Evolutionary conservation across 2,329 filamentous ascomycete genomes (phyloP).

Genomic region (Stachybotrys elegans): DNA sequence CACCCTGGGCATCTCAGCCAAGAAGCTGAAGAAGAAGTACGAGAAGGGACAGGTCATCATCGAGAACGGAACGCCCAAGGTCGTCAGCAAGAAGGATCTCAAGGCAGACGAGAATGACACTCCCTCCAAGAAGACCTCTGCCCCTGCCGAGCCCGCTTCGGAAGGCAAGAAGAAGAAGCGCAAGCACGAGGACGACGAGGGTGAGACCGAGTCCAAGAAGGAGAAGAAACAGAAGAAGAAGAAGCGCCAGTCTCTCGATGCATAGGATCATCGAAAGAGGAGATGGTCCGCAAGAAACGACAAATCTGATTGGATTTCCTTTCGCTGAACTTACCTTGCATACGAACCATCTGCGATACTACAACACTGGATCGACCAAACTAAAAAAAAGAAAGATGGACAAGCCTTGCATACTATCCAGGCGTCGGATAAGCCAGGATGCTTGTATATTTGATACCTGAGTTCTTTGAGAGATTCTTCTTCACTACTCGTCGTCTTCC

Average conservation of each 20-base stretch:
- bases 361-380: too few relatives aligned
- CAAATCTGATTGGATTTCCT: too few relatives aligned
- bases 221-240: slow-evolving; percentile 47
- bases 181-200: slow-evolving; percentile 60
- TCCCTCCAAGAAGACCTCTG: slow-evolving; percentile 37
- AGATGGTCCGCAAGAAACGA: too few relatives aligned
- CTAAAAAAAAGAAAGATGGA: too few relatives aligned
- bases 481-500: too few relatives aligned
- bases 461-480: too few relatives aligned
- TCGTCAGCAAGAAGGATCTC: slow-evolving; percentile 70
- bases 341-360: too few relatives aligned
- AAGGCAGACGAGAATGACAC: slow-evolving; percentile 51
- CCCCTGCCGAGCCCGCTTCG: slow-evolving; percentile 32
- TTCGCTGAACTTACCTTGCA: too few relatives aligned
- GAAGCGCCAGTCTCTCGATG: slow-evolving; percentile 33
- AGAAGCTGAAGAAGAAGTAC: slow-evolving; percentile 74
- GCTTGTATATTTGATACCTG: slow-evolving; percentile 30
- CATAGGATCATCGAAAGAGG: slow-evolving; percentile 18
- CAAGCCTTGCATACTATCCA: neutral
- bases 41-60: slow-evolving; percentile 71
- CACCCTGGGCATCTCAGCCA: slow-evolving; percentile 63
- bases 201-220: slow-evolving; percentile 57
- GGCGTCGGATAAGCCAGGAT: slow-evolving; percentile 19
- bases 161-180: slow-evolving; percentile 61
- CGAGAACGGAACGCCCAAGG: slow-evolving; percentile 58